Percentiles rank a stretch among this genome's conserved stretches.
These are phyloP conservation scores for Ceratobasidium sp. DNA, from an alignment of 1,284 basidiomycete species.

Conservation along the genomic window DNA sequence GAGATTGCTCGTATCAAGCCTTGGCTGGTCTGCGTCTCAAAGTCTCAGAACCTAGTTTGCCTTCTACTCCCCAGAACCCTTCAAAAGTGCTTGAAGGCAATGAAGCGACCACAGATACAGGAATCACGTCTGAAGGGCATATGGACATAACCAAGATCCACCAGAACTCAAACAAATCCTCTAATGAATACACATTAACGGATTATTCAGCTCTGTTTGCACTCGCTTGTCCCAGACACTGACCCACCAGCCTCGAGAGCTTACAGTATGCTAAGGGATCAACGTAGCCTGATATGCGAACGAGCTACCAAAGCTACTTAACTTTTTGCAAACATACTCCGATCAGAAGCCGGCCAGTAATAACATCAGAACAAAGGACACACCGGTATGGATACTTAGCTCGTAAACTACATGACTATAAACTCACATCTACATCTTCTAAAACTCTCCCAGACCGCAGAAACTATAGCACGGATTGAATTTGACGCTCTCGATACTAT, in stretches of 20 bases:
- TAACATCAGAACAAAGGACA: too few species aligned
- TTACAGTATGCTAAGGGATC: neutral
- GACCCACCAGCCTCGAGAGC: neutral
- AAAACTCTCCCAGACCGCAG: neutral
- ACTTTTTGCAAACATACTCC: neutral
- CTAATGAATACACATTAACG: too few species aligned
- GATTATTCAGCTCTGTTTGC: neutral
- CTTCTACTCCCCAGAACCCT: too few species aligned
- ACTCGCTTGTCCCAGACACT: neutral
- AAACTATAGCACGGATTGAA: neutral
- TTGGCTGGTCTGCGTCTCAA: neutral
- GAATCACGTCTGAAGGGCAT: too few species aligned
- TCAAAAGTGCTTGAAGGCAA: too few species aligned
- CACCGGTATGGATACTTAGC: too few species aligned
- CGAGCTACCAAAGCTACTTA: neutral
- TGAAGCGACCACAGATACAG: too few species aligned
- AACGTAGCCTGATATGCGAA: neutral
- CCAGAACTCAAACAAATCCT: too few species aligned
- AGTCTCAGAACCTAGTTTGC: too few species aligned
- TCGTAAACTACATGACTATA: too few species aligned
- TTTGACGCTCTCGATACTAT: conserved; percentile 1
- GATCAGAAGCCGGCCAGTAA: too few species aligned
- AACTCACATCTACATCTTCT: neutral
- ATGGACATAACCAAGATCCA: too few species aligned
- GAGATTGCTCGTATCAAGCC: conserved; percentile 1